Base-by-base conservation (phyloP, 1,139 yeast genomes). In the Yamadazyma diospyri region DNA sequence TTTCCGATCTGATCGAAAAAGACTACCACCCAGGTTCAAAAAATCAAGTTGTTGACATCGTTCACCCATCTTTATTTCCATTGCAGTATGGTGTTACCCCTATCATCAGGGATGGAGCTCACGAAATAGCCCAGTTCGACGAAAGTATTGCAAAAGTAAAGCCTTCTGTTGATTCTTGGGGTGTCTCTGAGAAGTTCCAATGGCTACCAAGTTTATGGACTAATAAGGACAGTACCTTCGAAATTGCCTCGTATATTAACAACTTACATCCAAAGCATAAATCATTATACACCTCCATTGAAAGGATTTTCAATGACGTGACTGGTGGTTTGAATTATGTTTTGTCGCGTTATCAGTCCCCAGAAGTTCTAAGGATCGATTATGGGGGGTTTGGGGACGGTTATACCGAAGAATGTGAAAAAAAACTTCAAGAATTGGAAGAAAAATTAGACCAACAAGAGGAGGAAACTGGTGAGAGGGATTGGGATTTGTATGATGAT, bases 21-120 rank as follows among this genome's bases (percentile, higher is more conserved):
- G 72, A 67, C 41, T 64, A 59, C 46, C 72, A 64, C 39, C 72
- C 69, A 3, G 55, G 57, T 5, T 53, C 67, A 1, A 41, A 57
- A 27, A 46, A 61, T 11, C 55, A 55, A 33, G 71, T 68, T 2
- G 45, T 64, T 18, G 71, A 67, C 42, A 48, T 67, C 22, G 68
- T 67, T 4, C 72, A 68, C 40, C 73, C 73, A 6, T 65, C 72
- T 12, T 48, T 67, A 31, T 66, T 55, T 36, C 69, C 69, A 0
- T 43, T 66, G 6, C 58, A 53, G 29, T 67, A 64, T 34, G 64
- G 59, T 0, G 48, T 36, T n/a, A 60, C 69, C 4, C 61, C 64
- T 2, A 42, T 58, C n/a, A 27, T 43, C 1, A 34, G 20, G 6
- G 39, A 33, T 9, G 37, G 26, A 6, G 23, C 35, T 6, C 26